Evolutionary conservation across 192 early-diverging fungal species (phyloP), one percentile per base, ranked within the genome.

Genomic region (Phlyctochytrium planicorne): DNA sequence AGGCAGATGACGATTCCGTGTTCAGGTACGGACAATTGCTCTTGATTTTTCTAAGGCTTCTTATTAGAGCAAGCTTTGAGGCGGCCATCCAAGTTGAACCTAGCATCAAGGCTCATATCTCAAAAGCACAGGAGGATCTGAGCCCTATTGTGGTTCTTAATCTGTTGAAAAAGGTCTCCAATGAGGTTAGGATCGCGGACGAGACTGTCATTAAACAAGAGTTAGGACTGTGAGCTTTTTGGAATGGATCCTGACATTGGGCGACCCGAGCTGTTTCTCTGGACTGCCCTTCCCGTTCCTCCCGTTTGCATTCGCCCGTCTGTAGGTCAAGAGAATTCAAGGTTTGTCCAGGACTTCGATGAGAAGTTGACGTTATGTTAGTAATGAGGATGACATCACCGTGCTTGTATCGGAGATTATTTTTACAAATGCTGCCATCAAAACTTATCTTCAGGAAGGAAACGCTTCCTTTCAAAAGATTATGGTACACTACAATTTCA

Each of bases 311-410:
- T 99, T 70, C 91, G 97, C 23, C 96, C 97, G 0, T 96, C 94
- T 1, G 90, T 99, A 34, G 89, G 91, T 3, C 92, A 94, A 76
- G 95, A 99, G 68, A 92, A 90, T 61, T 88, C 91, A 60, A 87
- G 78, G 81, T 78, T 31, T 31, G 20, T 10, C 30, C 31, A 34
- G 33, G 34, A 61, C 62, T 30, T 67, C 68, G 25, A 24, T 24
- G 12, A 29, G 27, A 17, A 32, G 29, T n/a, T 47, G 36, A 24
- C 40, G 24, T 31, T 20, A 56, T 50, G 34, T 57, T 60, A 96
- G 91, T 80, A 96, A 91, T 55, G 96, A 99, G 74, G 97, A 99
- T 62, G 96, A 98, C 74, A 78, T 99, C 67, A 99, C 97, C 0
- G 94, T 93, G 32, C 92, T 98, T 66, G 75, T 95, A 34, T 91